Evolutionary conservation across 345 rosid genomes (phyloP).

Genomic region (Conringia planisiliqua): DNA sequence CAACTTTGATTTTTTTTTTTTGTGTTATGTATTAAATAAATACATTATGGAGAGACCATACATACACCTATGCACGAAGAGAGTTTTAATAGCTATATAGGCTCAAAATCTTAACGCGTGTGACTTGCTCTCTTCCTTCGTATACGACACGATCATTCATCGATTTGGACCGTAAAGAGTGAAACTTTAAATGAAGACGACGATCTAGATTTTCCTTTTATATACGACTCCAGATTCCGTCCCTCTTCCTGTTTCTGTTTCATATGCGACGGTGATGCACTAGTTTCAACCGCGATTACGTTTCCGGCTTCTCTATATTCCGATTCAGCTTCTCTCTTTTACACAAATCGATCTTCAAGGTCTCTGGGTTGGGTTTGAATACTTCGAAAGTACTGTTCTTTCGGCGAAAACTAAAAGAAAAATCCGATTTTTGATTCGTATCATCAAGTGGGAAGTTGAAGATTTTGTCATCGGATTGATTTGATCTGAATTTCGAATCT

Average conservation of each 20-base stretch:
- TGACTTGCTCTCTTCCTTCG: constrained; percentile 3
- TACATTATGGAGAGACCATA: background rate
- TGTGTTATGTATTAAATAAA: background rate
- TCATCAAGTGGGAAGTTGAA: background rate
- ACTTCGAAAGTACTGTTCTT: background rate
- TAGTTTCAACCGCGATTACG: constrained; percentile 1
- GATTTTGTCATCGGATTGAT: background rate
- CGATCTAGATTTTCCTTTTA: background rate
- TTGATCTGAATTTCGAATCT: background rate
- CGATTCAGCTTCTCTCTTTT: background rate
- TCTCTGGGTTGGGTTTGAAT: background rate
- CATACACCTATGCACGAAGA: constrained; percentile 24
- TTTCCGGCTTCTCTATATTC: background rate
- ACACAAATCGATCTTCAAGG: background rate
- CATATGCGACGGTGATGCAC: background rate
- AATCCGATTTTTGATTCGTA: background rate
- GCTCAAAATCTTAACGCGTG: constrained; percentile 27
- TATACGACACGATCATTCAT: constrained; percentile 21
- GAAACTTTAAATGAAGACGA: background rate
- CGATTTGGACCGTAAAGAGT: background rate
- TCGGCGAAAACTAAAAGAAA: background rate
- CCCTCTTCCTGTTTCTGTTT: background rate
- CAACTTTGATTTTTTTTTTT: background rate
- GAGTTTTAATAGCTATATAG: background rate
- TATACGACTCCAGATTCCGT: background rate